Evolutionary conservation across 2,329 filamentous ascomycete species (phyloP).

Genomic region (Colletotrichum cordylinicola): DNA sequence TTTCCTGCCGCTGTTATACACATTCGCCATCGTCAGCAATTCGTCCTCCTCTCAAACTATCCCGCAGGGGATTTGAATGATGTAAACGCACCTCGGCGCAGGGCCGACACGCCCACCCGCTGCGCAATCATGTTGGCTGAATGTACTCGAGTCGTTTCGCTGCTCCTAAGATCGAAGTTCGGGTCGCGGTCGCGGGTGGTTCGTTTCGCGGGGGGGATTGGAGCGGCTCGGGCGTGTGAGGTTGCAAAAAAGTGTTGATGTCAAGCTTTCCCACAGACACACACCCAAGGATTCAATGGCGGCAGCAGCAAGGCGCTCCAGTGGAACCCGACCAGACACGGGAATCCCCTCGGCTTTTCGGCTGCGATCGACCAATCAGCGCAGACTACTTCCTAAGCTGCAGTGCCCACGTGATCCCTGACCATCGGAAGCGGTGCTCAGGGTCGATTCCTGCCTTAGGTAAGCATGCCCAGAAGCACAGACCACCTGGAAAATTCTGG

Average conservation of each 20-base stretch:
- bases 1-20: constrained; percentile 40
- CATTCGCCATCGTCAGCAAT: constrained; percentile 23
- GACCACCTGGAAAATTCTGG: constrained; percentile 8
- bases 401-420: not conserved
- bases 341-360: constrained; percentile 46
- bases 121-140: constrained; percentile 59
- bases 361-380: constrained; percentile 46
- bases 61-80: not conserved
- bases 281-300: not conserved
- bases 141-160: not conserved
- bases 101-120: constrained; percentile 62
- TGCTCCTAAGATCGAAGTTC: not conserved
- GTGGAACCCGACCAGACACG: not conserved
- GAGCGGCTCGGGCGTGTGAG: constrained; percentile 13
- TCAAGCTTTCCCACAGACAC: constrained; percentile 11
- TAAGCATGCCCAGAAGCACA: not conserved
- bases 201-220: constrained; percentile 18
- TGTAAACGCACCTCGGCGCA: constrained; percentile 59
- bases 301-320: not conserved
- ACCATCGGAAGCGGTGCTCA: not conserved
- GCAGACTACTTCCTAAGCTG: constrained; percentile 40
- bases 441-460: not conserved
- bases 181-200: not conserved
- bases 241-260: constrained; percentile 14
- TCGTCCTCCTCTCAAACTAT: not conserved